Evolutionary conservation across 352 stramenopile species (phyloP).

Genomic region (Saprolegnia parasitica): DNA sequence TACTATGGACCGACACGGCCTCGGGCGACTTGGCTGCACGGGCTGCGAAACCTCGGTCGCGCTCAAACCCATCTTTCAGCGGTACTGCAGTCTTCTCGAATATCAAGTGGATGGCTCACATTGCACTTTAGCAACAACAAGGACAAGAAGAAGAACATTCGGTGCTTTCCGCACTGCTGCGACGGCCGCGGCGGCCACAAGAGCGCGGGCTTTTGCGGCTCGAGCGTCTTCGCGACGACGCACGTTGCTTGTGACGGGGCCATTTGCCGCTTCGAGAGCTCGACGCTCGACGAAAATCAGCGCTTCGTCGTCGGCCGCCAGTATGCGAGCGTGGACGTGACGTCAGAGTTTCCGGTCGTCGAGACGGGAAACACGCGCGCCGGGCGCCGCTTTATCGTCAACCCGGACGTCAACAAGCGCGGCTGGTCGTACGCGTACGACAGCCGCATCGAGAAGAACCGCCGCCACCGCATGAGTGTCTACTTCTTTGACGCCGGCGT

Average conservation of each 20-base stretch:
- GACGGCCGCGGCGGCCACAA: conserved; percentile 16
- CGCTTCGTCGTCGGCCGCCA: neutral
- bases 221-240: conserved; percentile 21
- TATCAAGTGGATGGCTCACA: too few species aligned
- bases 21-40: conserved; percentile 15
- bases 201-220: conserved; percentile 24
- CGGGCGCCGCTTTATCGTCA: conserved; percentile 15
- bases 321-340: conserved; percentile 1
- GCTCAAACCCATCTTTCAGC: conserved; percentile 22
- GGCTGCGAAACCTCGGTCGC: conserved; percentile 4
- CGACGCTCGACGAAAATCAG: neutral
- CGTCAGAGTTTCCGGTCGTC: neutral
- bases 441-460: conserved; percentile 24
- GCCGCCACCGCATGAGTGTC: conserved; percentile 19
- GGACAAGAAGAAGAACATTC: conserved; percentile 27
- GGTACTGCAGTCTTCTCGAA: too few species aligned
- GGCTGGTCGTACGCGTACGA: conserved; percentile 26
- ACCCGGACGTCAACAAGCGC: conserved; percentile 24
- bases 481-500: neutral
- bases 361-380: neutral
- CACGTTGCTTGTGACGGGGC: neutral
- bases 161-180: conserved; percentile 27
- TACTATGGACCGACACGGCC: conserved; percentile 5
- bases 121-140: conserved; percentile 24
- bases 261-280: conserved; percentile 21